Percentiles rank a stretch among this genome's conserved stretches.
phyloP scores from a whole-genome alignment of 1,139 yeast genomes.

The Saccharomyces hybrid region DNA sequence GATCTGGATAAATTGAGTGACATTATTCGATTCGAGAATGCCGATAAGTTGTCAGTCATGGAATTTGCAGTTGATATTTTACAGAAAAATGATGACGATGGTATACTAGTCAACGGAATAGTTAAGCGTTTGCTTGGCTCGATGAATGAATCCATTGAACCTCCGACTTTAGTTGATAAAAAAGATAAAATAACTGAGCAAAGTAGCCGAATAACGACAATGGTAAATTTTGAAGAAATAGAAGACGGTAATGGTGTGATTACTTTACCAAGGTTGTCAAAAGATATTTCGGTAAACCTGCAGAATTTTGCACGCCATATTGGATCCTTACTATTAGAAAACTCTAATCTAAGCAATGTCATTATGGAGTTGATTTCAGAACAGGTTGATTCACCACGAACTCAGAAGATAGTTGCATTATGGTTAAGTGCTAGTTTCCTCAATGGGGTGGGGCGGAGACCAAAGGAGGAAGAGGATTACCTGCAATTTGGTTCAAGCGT shows the following conservation, averaged over 20 bases:
- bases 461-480: slow-evolving; percentile 20
- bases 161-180: neutral
- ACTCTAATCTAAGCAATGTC: neutral
- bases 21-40: slow-evolving; percentile 13
- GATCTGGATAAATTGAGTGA: slow-evolving; percentile 5
- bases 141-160: neutral
- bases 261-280: neutral
- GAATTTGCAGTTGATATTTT: slow-evolving; percentile 6
- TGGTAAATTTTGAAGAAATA: neutral
- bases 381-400: neutral
- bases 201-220: neutral
- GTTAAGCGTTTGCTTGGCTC: neutral
- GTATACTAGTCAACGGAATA: neutral
- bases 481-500: slow-evolving; percentile 23
- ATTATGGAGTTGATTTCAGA: neutral
- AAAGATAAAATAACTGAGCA: neutral
- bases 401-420: neutral
- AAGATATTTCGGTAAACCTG: neutral
- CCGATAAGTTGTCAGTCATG: slow-evolving; percentile 9
- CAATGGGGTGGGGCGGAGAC: slow-evolving; percentile 7
- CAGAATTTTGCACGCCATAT: neutral
- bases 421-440: slow-evolving; percentile 6
- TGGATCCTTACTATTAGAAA: neutral
- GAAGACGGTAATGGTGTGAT: neutral
- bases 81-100: neutral